Evolutionary conservation across 768 basidiomycete species (phyloP).

Genomic region (Boletus speciosus): DNA sequence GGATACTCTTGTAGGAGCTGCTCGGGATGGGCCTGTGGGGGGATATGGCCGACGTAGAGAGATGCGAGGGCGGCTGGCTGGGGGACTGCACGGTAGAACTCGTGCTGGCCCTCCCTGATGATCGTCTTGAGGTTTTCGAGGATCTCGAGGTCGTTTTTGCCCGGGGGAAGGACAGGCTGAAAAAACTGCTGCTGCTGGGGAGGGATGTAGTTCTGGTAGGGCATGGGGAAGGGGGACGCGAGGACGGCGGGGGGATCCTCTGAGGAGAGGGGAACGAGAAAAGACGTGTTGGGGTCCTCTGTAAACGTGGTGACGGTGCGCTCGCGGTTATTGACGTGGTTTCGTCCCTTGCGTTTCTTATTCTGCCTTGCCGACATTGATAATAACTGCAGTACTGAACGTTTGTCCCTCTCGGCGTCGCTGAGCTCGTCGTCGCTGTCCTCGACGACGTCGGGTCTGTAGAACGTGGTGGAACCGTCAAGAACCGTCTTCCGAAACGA

Average conservation of each 20-base stretch:
- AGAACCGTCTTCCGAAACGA: slow-evolving; percentile 25
- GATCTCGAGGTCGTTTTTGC: slow-evolving; percentile 66
- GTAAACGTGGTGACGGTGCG: slow-evolving; percentile 69
- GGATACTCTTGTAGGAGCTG: slow-evolving; percentile 27
- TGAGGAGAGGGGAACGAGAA: slow-evolving; percentile 48
- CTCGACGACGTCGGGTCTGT: slow-evolving; percentile 3
- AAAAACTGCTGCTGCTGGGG: slow-evolving; percentile 28
- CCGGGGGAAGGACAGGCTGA: slow-evolving; percentile 42
- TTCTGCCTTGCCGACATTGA: slow-evolving; percentile 58
- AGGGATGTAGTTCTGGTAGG: slow-evolving; percentile 35
- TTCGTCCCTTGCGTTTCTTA: slow-evolving; percentile 60
- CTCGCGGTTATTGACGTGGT: slow-evolving; percentile 53
- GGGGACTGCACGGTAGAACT: slow-evolving; percentile 63
- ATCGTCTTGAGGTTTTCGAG: slow-evolving; percentile 71
- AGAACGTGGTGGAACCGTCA: slow-evolving; percentile 27
- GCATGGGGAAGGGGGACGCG: slow-evolving; percentile 39
- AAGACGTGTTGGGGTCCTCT: slow-evolving; percentile 52
- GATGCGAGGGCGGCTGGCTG: slow-evolving; percentile 61
- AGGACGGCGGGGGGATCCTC: slow-evolving; percentile 45
- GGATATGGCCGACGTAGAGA: slow-evolving; percentile 57
- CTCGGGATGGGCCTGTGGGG: slow-evolving; percentile 33
- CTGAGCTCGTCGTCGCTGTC: neutral
- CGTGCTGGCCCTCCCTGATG: slow-evolving; percentile 72
- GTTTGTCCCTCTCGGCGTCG: neutral
- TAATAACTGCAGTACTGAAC: neutral